phyloP scores from a whole-genome alignment of 768 basidiomycete genomes.

The Tulasnella sp. region DNA sequence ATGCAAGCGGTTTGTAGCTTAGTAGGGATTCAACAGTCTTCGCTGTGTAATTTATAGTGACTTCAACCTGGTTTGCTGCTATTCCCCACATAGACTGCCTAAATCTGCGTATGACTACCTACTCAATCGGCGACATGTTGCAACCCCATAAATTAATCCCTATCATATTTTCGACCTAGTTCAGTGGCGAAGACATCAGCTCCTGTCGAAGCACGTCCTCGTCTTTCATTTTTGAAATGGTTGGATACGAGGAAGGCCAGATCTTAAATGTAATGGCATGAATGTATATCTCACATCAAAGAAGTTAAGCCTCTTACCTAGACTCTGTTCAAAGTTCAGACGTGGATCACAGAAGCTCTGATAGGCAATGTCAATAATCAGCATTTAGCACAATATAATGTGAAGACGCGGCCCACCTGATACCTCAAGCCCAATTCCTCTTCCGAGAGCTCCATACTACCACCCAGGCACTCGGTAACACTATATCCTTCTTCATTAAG shows the following conservation, averaged over 20 bases:
- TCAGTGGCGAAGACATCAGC: too few relatives aligned
- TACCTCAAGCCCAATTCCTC: conserved; percentile 84
- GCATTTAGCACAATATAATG: not conserved
- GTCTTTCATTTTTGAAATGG: conserved; percentile 57
- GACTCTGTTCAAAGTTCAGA: conserved; percentile 83
- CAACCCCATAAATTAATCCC: too few relatives aligned
- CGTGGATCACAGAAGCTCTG: conserved; percentile 87
- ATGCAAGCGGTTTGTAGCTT: too few relatives aligned
- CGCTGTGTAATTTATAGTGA: too few relatives aligned
- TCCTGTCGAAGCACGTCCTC: too few relatives aligned
- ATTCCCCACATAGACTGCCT: too few relatives aligned
- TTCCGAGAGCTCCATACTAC: conserved; percentile 87
- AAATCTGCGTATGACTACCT: too few relatives aligned
- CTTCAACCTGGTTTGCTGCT: too few relatives aligned
- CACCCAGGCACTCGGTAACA: conserved; percentile 94
- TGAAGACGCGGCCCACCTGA: conserved; percentile 37
- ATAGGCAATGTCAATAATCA: not conserved
- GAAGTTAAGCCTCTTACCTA: conserved; percentile 42
- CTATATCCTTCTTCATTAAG: conserved; percentile 81
- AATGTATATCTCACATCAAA: not conserved
- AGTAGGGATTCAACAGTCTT: too few relatives aligned
- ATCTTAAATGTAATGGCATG: conserved; percentile 31
- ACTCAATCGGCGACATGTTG: too few relatives aligned
- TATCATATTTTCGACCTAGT: too few relatives aligned
- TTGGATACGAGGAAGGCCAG: conserved; percentile 80